Conservation (phyloP, 2,329 filamentous ascomycete genomes). For the Stenocarpella maydis region DNA sequence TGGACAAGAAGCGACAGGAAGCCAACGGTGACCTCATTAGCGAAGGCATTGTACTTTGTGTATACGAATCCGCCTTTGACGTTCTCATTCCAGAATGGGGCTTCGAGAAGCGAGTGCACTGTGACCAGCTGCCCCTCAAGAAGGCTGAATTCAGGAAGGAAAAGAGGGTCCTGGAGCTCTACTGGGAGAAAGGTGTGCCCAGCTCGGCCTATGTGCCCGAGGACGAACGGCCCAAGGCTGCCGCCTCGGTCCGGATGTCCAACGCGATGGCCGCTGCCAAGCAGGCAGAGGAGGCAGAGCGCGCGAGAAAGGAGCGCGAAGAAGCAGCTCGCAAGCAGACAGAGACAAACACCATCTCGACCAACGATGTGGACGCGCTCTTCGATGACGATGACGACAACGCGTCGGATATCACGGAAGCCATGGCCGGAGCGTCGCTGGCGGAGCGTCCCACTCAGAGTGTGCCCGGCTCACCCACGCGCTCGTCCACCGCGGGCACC, state of each 20-base stretch:
- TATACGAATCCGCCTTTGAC: constrained; percentile 98
- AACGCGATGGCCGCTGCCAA: constrained; percentile 80
- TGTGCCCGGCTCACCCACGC: constrained; percentile 89
- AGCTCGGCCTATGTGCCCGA: constrained; percentile 96
- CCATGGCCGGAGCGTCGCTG: constrained; percentile 89
- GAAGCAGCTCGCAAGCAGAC: constrained; percentile 93
- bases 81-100: constrained; percentile 98
- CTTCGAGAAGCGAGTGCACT: constrained; percentile 99
- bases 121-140: constrained; percentile 95
- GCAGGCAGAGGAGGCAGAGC: constrained; percentile 83
- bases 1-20: constrained; percentile 91
- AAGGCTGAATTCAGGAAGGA: constrained; percentile 99
- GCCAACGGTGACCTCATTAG: constrained; percentile 90
- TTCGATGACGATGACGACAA: constrained; percentile 95
- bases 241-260: constrained; percentile 74
- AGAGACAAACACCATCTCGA: constrained; percentile 92
- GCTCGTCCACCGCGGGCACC: constrained; percentile 71
- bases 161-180: constrained; percentile 90
- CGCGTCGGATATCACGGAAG: constrained; percentile 86
- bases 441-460: constrained; percentile 92
- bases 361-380: constrained; percentile 91
- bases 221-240: constrained; percentile 91
- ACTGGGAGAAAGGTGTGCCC: constrained; percentile 99
- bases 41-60: constrained; percentile 94
- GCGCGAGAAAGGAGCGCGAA: constrained; percentile 84